Evolutionary conservation across 2,329 filamentous ascomycete species (phyloP).

Genomic region (Aspergillus proliferans): DNA sequence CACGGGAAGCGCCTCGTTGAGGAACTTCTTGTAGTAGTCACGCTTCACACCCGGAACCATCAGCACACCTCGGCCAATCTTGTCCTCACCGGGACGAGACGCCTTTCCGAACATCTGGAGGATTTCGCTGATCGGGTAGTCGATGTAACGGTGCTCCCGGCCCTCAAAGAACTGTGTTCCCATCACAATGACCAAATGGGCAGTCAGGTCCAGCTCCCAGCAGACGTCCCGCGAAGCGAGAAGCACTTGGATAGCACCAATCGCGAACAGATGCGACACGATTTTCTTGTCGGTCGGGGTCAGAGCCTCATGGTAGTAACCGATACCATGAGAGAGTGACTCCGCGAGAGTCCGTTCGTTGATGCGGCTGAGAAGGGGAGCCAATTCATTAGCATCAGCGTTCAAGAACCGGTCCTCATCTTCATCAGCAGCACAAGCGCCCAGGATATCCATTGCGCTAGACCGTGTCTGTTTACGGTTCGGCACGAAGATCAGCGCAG

Average conservation of each 20-base stretch:
- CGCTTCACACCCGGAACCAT: constrained; percentile 94
- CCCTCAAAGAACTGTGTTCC: constrained; percentile 97
- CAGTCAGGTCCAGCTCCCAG: constrained; percentile 85
- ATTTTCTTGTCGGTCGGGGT: constrained; percentile 86
- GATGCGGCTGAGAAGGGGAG: constrained; percentile 72
- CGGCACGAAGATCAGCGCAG: constrained; percentile 85
- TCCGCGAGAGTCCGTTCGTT: constrained; percentile 83
- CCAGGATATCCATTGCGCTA: constrained; percentile 78
- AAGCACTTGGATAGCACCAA: constrained; percentile 83
- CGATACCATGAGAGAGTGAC: constrained; percentile 86
- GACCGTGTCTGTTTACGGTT: constrained; percentile 86
- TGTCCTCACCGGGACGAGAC: constrained; percentile 69
- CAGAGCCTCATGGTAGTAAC: constrained; percentile 94
- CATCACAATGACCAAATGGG: constrained; percentile 92
- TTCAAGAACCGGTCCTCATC: constrained; percentile 92
- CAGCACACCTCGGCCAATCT: constrained; percentile 79
- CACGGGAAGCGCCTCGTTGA: constrained; percentile 90
- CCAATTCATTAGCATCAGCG: constrained; percentile 72
- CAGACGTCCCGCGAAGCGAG: constrained; percentile 81
- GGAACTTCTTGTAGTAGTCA: constrained; percentile 98
- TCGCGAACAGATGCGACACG: constrained; percentile 82
- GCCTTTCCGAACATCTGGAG: constrained; percentile 98
- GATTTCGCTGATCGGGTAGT: constrained; percentile 90
- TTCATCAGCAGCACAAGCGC: constrained; percentile 81
- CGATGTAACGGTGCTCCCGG: constrained; percentile 91